These are phyloP conservation scores for Phytophthora nicotianae DNA, from an alignment of 352 stramenopile genomes.

Conservation along the genomic window DNA sequence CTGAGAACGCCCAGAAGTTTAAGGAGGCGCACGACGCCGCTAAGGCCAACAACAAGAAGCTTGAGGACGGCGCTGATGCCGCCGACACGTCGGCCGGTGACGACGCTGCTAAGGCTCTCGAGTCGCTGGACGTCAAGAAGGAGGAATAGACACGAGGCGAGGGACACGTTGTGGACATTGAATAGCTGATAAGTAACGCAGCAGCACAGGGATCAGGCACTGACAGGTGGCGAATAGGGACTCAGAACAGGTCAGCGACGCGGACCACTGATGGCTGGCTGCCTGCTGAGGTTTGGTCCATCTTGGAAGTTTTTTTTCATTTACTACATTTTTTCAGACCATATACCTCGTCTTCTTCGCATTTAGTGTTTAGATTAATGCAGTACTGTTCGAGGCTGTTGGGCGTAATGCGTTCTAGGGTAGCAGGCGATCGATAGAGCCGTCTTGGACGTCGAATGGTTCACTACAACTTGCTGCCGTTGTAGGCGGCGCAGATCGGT, in stretches of 20 bases:
- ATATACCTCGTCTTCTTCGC: slow-evolving; percentile 28
- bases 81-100: slow-evolving; percentile 92
- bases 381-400: too few species aligned
- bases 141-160: slow-evolving; percentile 59
- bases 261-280: not conserved
- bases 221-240: slow-evolving; percentile 5
- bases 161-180: slow-evolving; percentile 1
- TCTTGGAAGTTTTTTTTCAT: slow-evolving; percentile 33
- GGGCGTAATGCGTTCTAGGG: slow-evolving; percentile 1
- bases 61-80: slow-evolving; percentile 93
- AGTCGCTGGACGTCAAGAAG: slow-evolving; percentile 91
- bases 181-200: slow-evolving; percentile 1
- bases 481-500: slow-evolving; percentile 51
- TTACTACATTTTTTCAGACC: slow-evolving; percentile 39
- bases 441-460: slow-evolving; percentile 32
- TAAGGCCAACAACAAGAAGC: slow-evolving; percentile 94
- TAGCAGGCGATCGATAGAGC: slow-evolving; percentile 18
- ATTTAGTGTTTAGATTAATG: slow-evolving; percentile 19
- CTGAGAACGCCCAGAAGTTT: slow-evolving; percentile 96
- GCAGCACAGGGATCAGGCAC: slow-evolving; percentile 2
- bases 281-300: slow-evolving; percentile 25
- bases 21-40: slow-evolving; percentile 94
- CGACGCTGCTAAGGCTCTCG: slow-evolving; percentile 92
- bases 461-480: slow-evolving; percentile 41
- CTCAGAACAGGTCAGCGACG: not conserved